A percentile compares a stretch with the other conserved stretches of the same genome.
Evolutionary conservation across 2,329 filamentous ascomycete species (phyloP).

Genomic region (Trichocomaceae sp.): DNA sequence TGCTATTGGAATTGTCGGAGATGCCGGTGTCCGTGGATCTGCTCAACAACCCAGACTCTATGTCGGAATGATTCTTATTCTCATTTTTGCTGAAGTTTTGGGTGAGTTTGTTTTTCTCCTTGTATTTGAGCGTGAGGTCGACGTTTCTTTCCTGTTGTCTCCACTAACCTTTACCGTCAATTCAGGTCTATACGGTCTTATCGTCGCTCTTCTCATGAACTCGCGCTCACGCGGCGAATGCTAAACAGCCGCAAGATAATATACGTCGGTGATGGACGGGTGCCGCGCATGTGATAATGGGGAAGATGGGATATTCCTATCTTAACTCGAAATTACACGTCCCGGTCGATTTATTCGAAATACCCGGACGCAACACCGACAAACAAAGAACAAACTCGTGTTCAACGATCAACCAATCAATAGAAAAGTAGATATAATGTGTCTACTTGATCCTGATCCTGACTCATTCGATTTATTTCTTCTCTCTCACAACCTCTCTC

Average conservation of each 20-base stretch:
- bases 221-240: constrained; percentile 71
- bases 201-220: constrained; percentile 99
- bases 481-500: neutral
- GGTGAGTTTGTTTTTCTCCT: constrained; percentile 54
- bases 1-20: constrained; percentile 74
- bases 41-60: constrained; percentile 59
- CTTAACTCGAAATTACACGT: neutral
- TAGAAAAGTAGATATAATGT: neutral
- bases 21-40: constrained; percentile 48
- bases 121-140: neutral
- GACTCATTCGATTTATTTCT: neutral
- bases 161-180: neutral
- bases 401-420: neutral
- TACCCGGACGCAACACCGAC: neutral
- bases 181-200: constrained; percentile 93
- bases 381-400: neutral
- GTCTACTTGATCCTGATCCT: neutral
- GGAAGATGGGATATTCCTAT: neutral
- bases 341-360: neutral
- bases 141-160: neutral
- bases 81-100: constrained; percentile 99
- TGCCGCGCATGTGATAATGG: neutral
- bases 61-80: constrained; percentile 97
- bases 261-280: neutral
- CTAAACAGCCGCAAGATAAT: constrained; percentile 34